Evolutionary conservation across 1,139 yeast genomes (phyloP).

Genomic region (Blastobotrys elegans): DNA sequence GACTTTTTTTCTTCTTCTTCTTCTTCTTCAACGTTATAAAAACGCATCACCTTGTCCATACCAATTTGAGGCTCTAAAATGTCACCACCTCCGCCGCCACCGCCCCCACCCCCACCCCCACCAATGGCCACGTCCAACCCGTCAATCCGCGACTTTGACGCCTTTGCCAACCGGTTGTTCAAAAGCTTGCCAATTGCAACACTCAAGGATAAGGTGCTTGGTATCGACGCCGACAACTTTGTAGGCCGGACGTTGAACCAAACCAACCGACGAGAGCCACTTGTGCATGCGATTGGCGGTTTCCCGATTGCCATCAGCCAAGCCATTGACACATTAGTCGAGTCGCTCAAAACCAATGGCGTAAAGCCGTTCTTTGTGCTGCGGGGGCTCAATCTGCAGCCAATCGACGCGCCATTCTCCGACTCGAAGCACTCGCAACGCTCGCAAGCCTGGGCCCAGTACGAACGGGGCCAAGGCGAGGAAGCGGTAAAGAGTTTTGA

Average conservation of each 20-base stretch:
- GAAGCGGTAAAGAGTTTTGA: slow-evolving; percentile 34
- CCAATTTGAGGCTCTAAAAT: no score
- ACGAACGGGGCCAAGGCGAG: slow-evolving; percentile 33
- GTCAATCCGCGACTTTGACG: slow-evolving; percentile 60
- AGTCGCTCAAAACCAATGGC: slow-evolving; percentile 53
- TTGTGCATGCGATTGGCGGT: slow-evolving; percentile 78
- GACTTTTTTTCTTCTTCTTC: no score
- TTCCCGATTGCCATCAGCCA: slow-evolving; percentile 61
- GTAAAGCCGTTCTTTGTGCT: slow-evolving; percentile 76
- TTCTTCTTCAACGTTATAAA: no score
- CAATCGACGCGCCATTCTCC: slow-evolving; percentile 22
- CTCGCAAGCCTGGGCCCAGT: slow-evolving; percentile 36
- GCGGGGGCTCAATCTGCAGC: slow-evolving; percentile 44
- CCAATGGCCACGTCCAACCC: no score
- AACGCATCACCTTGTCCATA: no score
- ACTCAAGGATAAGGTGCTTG: slow-evolving; percentile 64
- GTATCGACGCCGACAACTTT: slow-evolving; percentile 83
- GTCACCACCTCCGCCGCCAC: no score
- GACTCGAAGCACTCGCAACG: slow-evolving; percentile 23
- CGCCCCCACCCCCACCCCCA: no score
- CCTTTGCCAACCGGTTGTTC: slow-evolving; percentile 59
- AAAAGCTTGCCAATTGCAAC: slow-evolving; percentile 60
- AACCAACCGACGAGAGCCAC: slow-evolving; percentile 59
- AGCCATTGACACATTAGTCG: slow-evolving; percentile 55
- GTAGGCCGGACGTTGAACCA: slow-evolving; percentile 53